Base-by-base conservation (phyloP, 805 yeast genomes). In the Lipomyces orientalis region DNA sequence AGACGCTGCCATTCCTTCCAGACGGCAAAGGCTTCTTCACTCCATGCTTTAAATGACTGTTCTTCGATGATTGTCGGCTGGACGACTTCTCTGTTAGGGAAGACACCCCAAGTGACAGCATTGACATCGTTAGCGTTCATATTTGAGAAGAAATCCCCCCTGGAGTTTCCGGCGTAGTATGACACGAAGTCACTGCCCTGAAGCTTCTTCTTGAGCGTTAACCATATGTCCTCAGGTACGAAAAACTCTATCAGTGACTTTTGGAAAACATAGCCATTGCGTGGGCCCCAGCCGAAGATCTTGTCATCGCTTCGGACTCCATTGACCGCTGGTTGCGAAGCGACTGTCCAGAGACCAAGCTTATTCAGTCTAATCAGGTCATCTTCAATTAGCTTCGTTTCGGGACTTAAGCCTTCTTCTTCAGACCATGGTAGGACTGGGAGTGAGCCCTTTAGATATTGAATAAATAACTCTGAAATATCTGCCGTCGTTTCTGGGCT, bases 41-140 rank as follows among this genome's bases (percentile, higher is more conserved):
- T 86, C 99, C 99, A 95, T 0, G 97, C 97, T 72, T 86, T 86
- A 81, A 95, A 94, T 1, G 98, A 91, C 73, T 93, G 97, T 73
- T 87, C 90, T 76, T 93, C 97, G 65, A 95, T 88, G 69, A 93
- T 89, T 0, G 99, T 95, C 0, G 98, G 90, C 78, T 93, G 98
- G 49, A 92, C 86, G 49, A 93, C 88, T 76, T 92, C 97, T 71
- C 93, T 86, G 78, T 89, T 89, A 7, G 97, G 97, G 83, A 95
- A 94, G 2, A 90, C 97, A 70, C 98, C 99, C 99, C 99, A 95
- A 0, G 99, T 95, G 8, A 95, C 96, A 34, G 95, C 97, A 59
- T 71, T 73, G 31, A 72, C 68, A 16, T 67, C 75, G 16, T 80
- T 82, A 0, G 81, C 76, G 0, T 82, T 81, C 75, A 89, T 79